Conservation (phyloP, 1,284 basidiomycete species). For the Cutaneotrichosporon cutaneum region DNA sequence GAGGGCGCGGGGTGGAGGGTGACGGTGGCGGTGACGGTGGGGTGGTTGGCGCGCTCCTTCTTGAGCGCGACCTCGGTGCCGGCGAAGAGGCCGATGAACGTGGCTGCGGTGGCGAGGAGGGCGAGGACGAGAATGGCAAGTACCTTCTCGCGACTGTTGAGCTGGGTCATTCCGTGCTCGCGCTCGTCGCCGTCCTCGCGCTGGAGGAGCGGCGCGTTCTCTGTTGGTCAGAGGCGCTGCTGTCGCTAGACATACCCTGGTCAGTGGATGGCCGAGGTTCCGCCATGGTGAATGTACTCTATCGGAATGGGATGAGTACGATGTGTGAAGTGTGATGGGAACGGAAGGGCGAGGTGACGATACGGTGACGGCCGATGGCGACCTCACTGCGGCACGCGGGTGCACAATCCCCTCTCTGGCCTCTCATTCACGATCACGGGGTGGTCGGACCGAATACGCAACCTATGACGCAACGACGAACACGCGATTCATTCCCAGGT, state of each 20-base stretch:
- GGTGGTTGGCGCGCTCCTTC: conserved; percentile 52
- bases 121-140: conserved; percentile 72
- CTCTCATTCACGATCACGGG: too few species aligned
- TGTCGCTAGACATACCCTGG: conserved; percentile 23
- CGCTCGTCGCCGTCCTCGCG: conserved; percentile 20
- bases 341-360: background rate
- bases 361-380: too few species aligned
- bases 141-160: conserved; percentile 79
- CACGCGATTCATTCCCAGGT: too few species aligned
- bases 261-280: conserved; percentile 51
- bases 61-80: conserved; percentile 76
- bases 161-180: conserved; percentile 54
- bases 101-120: conserved; percentile 74
- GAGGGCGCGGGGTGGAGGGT: conserved; percentile 32
- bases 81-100: conserved; percentile 89
- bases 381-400: too few species aligned
- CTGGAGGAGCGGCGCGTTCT: conserved; percentile 52
- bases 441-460: too few species aligned
- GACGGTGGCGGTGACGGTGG: conserved; percentile 34
- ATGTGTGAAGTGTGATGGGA: background rate
- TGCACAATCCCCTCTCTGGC: too few species aligned
- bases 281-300: conserved; percentile 33
- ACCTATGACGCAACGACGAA: too few species aligned
- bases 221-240: conserved; percentile 29
- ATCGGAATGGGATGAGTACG: background rate